Evolutionary conservation across 805 yeast genomes (phyloP).

Genomic region (Cyberlindnera euphorbiiphila): DNA sequence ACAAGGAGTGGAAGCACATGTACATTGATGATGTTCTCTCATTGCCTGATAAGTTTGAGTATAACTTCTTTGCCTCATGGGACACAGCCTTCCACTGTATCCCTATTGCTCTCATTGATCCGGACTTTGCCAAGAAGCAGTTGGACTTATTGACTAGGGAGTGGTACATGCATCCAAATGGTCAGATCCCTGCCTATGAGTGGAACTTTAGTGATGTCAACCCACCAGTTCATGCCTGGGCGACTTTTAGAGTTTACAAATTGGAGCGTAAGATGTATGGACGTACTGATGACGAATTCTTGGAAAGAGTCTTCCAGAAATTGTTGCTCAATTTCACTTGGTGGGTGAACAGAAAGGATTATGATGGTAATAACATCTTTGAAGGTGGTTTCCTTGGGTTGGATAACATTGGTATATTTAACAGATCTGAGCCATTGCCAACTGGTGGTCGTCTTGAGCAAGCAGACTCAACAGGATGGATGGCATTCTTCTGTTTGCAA

Average conservation of each 20-base stretch:
- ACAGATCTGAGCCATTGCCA: constrained; percentile 89
- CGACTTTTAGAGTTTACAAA: constrained; percentile 82
- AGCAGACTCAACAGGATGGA: constrained; percentile 97
- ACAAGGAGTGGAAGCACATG: constrained; percentile 83
- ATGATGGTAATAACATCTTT: constrained; percentile 81
- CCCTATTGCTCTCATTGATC: constrained; percentile 91
- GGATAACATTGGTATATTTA: constrained; percentile 90
- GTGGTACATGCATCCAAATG: constrained; percentile 98
- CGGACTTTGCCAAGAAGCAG: constrained; percentile 86
- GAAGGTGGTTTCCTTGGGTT: constrained; percentile 93
- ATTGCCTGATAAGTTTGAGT: constrained; percentile 94
- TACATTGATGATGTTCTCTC: constrained; percentile 85
- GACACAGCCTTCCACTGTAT: constrained; percentile 94
- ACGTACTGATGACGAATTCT: constrained; percentile 72
- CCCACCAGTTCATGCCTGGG: constrained; percentile 98
- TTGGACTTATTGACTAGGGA: constrained; percentile 82
- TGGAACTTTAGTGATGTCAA: constrained; percentile 96
- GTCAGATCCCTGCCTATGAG: constrained; percentile 96
- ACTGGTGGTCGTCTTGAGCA: constrained; percentile 89
- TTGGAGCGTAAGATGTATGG: constrained; percentile 84
- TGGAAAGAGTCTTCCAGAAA: constrained; percentile 92
- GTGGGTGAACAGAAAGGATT: constrained; percentile 95
- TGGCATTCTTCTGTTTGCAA: constrained; percentile 87
- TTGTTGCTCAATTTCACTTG: constrained; percentile 85
- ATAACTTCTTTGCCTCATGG: constrained; percentile 96